A percentile compares a stretch with the other conserved stretches of the same genome.
Conservation (phyloP, 202 grass and related monocot species). For the Zizania palustris region DNA sequence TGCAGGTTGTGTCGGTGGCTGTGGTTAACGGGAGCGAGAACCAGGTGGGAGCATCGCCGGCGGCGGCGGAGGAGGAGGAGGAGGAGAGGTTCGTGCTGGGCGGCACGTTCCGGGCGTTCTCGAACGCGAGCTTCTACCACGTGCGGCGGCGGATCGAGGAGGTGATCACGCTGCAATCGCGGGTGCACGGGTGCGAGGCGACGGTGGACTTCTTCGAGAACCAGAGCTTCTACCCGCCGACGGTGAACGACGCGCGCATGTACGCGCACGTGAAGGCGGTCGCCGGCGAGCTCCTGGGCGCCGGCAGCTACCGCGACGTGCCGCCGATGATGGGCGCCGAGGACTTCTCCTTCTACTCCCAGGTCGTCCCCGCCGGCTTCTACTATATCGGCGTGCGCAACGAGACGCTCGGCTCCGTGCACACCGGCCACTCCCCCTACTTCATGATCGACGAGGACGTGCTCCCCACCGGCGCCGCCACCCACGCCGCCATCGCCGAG, state of each 20-base stretch:
- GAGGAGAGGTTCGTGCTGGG: constrained; percentile 47
- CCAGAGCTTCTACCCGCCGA: constrained; percentile 91
- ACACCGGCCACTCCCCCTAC: constrained; percentile 67
- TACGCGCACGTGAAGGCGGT: constrained; percentile 62
- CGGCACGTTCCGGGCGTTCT: constrained; percentile 91
- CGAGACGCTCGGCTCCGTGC: constrained; percentile 73
- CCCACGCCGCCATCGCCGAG: constrained; percentile 90
- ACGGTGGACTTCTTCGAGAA: constrained; percentile 88
- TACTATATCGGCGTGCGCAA: constrained; percentile 91
- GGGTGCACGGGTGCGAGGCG: constrained; percentile 69
- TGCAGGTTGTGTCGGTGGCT: constrained; percentile 80
- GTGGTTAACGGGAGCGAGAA: constrained; percentile 45
- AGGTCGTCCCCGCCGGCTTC: constrained; percentile 73
- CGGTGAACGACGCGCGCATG: constrained; percentile 76
- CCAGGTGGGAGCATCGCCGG: background rate
- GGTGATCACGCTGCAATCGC: constrained; percentile 71
- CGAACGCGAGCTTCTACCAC: constrained; percentile 81
- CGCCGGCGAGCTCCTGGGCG: constrained; percentile 54
- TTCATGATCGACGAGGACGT: constrained; percentile 96
- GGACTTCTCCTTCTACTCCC: constrained; percentile 96
- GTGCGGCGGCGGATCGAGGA: constrained; percentile 88
- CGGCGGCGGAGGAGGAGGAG: background rate
- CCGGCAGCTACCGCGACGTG: constrained; percentile 53
- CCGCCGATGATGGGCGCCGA: constrained; percentile 90
- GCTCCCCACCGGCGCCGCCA: constrained; percentile 74